Conservation (phyloP, 768 basidiomycete genomes). For the Leucocoprinus sp. region DNA sequence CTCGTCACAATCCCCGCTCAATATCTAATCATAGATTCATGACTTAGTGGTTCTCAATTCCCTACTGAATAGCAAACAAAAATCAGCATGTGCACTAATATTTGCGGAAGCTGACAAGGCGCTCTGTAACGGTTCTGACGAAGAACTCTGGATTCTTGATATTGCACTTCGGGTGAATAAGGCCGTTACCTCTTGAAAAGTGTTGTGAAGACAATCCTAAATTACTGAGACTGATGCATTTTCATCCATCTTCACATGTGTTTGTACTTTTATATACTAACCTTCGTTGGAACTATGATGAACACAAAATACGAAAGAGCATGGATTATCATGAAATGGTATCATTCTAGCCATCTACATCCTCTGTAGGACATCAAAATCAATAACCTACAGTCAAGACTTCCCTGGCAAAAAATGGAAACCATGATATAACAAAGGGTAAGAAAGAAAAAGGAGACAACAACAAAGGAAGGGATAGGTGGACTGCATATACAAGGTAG, state of each 20-base stretch:
- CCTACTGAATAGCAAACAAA: constrained; percentile 70
- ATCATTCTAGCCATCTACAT: constrained; percentile 6
- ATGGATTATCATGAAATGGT: too few relatives aligned
- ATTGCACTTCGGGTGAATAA: constrained; percentile 76
- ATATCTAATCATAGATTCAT: constrained; percentile 55
- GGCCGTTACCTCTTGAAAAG: constrained; percentile 35
- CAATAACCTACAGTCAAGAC: neutral
- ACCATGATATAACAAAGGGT: constrained; percentile 16
- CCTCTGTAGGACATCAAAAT: neutral
- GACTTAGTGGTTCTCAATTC: constrained; percentile 84
- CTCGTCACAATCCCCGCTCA: constrained; percentile 27
- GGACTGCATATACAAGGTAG: constrained; percentile 17
- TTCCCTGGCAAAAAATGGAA: constrained; percentile 17
- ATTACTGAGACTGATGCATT: too few relatives aligned
- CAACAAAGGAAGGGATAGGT: constrained; percentile 13
- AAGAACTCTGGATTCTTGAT: constrained; percentile 91
- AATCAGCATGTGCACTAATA: constrained; percentile 69
- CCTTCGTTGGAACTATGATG: too few relatives aligned
- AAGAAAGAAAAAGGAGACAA: constrained; percentile 17
- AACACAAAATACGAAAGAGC: too few relatives aligned
- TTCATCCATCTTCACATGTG: too few relatives aligned
- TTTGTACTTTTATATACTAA: too few relatives aligned
- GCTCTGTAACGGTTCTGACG: constrained; percentile 92
- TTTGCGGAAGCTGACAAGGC: constrained; percentile 97
- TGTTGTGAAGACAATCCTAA: too few relatives aligned